Evolutionary conservation across 768 basidiomycete species (phyloP).

Genomic region (Tricholoma furcatifolium): DNA sequence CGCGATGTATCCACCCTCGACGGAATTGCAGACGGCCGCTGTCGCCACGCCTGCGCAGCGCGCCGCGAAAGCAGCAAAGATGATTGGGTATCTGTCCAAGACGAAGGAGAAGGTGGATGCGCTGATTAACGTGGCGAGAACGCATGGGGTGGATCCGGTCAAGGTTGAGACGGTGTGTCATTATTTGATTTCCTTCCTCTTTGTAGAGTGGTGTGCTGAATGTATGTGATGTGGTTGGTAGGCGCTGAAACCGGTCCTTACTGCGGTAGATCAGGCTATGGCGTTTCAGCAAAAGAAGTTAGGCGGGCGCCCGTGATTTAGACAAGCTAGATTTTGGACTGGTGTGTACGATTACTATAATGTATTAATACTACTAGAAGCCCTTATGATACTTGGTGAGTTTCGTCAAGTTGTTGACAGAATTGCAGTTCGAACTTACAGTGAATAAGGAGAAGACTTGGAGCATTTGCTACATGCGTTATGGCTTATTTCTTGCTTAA

Average conservation of each 20-base stretch:
- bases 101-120: constrained; percentile 82
- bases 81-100: constrained; percentile 79
- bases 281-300: constrained; percentile 46
- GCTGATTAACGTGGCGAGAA: constrained; percentile 62
- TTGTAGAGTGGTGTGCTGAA: not conserved
- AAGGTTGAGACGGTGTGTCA: constrained; percentile 64
- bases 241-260: constrained; percentile 76
- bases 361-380: no score
- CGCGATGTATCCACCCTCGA: constrained; percentile 73
- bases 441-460: no score
- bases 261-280: constrained; percentile 73
- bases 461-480: no score
- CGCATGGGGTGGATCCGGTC: constrained; percentile 58
- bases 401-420: no score
- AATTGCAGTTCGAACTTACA: no score
- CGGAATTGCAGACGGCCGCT: constrained; percentile 51
- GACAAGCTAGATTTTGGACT: constrained; percentile 7
- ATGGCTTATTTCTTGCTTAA: no score
- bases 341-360: no score
- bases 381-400: no score
- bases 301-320: constrained; percentile 7
- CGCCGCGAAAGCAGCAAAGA: constrained; percentile 78
- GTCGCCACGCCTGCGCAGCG: constrained; percentile 65
- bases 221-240: constrained; percentile 21
- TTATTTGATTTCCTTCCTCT: not conserved